Evolutionary conservation across 371 early-diverging fungal genomes (phyloP), one percentile per base, ranked within the genome.

Genomic region (Parasitella parasitica): DNA sequence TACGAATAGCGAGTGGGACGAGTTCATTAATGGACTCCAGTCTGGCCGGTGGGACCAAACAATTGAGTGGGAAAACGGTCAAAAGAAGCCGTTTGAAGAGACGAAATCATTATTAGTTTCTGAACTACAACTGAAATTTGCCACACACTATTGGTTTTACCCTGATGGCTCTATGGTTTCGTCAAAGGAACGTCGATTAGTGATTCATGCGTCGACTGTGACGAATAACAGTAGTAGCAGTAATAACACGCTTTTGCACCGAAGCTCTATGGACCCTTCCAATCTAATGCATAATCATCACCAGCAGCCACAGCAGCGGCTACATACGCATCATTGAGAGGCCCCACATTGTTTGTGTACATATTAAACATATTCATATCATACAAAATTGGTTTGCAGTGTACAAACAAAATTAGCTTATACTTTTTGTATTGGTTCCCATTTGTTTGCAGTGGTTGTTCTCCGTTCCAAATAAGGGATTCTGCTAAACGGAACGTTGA

Each of bases 1-100:
- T 54, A 81, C 81, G 6, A 81, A 81, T 28, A 73, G 73, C 32
- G 81, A 81, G 49, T 81, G 81, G 81, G 81, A 81, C 26, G 81
- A 76, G 24, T 81, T 81, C 34, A 71, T 78, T 20, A 67, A 64
- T 3, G 78, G 81, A 0, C 56, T 81, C 1, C 61, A 55, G 22
- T 66, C 66, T 9, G 74, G 72, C 9, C 53, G 54, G 38, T 78
- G 78, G 76, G 76, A 78, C 54, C 51, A 66, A 15, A 67, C 71
- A 6, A 59, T 73, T 51, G 63, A 75, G 24, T 75, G 75, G 75
- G 49, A 48, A 36, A 54, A 35, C 58, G 59, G 32, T 13, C 54
- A 52, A 37, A 52, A 30, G 35, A 39, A 60, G 57, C 61, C 27
- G 37, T 35, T 15, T 18, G 35, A 18, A 36, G 58, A 53, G 12